Conservation (phyloP, 139 green algal species). For the Coelastrella sp. region DNA sequence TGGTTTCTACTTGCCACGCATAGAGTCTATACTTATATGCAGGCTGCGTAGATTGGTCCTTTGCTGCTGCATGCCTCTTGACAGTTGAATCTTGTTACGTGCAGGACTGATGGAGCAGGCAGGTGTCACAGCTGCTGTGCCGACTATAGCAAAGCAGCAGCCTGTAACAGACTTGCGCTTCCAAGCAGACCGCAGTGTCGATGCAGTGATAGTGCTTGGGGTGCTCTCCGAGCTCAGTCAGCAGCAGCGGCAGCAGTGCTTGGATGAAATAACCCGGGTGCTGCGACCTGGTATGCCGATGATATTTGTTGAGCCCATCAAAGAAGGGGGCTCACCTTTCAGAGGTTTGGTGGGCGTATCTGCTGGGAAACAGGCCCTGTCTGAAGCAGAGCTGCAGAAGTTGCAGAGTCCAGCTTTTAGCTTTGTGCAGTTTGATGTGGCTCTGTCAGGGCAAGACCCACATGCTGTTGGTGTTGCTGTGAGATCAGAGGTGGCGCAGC, state of each 20-base stretch:
- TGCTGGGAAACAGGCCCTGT: background rate
- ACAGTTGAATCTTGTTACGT: background rate
- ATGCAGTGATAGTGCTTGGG: constrained; percentile 59
- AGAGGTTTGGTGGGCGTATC: constrained; percentile 50
- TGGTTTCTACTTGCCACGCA: no score
- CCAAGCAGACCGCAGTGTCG: constrained; percentile 44
- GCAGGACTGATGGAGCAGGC: constrained; percentile 71
- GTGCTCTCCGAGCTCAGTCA: constrained; percentile 38
- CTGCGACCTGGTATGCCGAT: constrained; percentile 69
- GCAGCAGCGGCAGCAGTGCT: constrained; percentile 42
- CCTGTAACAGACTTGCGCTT: constrained; percentile 52
- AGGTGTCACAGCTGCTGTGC: constrained; percentile 66
- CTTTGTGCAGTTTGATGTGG: constrained; percentile 63
- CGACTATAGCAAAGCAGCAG: constrained; percentile 51
- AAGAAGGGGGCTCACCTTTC: constrained; percentile 41
- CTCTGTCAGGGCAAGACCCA: constrained; percentile 59
- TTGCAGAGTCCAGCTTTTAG: constrained; percentile 51
- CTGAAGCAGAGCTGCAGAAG: constrained; percentile 32
- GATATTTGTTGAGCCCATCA: constrained; percentile 66
- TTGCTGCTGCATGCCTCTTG: background rate
- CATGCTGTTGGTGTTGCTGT: constrained; percentile 71
- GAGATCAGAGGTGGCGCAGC: constrained; percentile 39
- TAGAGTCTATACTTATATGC: no score
- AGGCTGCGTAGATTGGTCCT: background rate
- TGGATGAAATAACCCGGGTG: constrained; percentile 57